A percentile compares a stretch with the other conserved stretches of the same genome.
phyloP scores from a whole-genome alignment of 2,329 filamentous ascomycete species.

The Nemania sp. region DNA sequence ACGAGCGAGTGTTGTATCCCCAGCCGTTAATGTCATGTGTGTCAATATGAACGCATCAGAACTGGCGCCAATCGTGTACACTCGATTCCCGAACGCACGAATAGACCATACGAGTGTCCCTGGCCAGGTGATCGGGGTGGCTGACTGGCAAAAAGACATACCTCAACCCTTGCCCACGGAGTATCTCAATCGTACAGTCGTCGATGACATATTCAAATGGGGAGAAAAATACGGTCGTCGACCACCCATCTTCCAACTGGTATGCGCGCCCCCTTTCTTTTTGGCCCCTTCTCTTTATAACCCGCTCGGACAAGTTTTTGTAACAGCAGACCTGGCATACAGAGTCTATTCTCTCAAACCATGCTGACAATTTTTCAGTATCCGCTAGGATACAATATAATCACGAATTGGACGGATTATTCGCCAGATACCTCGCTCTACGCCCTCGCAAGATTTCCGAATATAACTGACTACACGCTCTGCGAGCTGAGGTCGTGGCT shows the following conservation, averaged over 20 bases:
- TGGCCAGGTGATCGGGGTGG: slow-evolving; percentile 40
- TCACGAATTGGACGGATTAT: slow-evolving; percentile 57
- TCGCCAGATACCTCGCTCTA: slow-evolving; percentile 63
- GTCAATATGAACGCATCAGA: slow-evolving; percentile 64
- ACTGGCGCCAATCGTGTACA: slow-evolving; percentile 66
- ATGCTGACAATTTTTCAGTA: no score
- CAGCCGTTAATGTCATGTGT: slow-evolving; percentile 73
- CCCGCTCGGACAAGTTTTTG: neutral
- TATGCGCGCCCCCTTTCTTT: slow-evolving; percentile 36
- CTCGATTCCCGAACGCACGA: slow-evolving; percentile 55
- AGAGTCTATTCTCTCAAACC: no score
- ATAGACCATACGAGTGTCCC: slow-evolving; percentile 41
- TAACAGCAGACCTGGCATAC: no score
- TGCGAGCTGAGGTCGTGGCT: slow-evolving; percentile 68
- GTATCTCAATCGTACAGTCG: slow-evolving; percentile 59
- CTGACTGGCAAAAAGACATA: slow-evolving; percentile 46
- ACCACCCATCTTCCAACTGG: slow-evolving; percentile 56
- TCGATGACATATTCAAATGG: slow-evolving; percentile 74
- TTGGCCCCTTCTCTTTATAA: neutral
- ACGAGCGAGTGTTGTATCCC: slow-evolving; percentile 69
- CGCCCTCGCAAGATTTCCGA: slow-evolving; percentile 57
- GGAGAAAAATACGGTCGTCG: slow-evolving; percentile 53
- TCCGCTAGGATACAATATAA: slow-evolving; percentile 67
- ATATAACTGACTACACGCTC: slow-evolving; percentile 58
- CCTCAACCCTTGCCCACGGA: slow-evolving; percentile 37